Evolutionary conservation across 1,284 basidiomycete genomes (phyloP), one percentile per base, ranked within the genome.

Genomic region (Apiotrichum mycotoxinovorans): DNA sequence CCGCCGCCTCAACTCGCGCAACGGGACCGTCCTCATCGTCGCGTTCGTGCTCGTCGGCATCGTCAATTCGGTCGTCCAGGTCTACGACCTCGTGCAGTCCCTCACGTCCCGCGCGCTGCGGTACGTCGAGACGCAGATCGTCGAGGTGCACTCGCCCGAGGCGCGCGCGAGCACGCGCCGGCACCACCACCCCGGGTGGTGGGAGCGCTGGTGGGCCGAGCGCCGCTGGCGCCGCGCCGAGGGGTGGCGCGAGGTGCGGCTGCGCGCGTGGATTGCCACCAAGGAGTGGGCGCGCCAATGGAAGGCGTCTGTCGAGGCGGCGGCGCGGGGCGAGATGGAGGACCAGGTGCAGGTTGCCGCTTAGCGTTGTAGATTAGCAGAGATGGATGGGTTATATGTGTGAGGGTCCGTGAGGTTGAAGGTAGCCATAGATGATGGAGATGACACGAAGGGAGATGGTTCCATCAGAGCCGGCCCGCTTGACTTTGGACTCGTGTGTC

Each of bases 61-160:
- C 1, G 35, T 68, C 56, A 73, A 73, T 48, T 70, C 68, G 4
- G 40, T 74, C 3, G 44, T 67, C 26, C 61, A 66, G 34, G 69
- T 72, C 3, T 75, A 75, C 54, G 45, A 57, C 34, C 38, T 56
- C 0, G 62, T 70, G 0, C 56, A 65, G 30, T 34, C 53, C 3
- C 14, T 68, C 10, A 68, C 71, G 12, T 58, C 57, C 15, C 37
- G 58, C 25, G 30, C 65, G n/a, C 57, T 75, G 43, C 49, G 59
- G n/a, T 71, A 67, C 27, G 64, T 74, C 26, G 73, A 75, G 57
- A 71, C 70, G 25, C 68, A 71, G 60, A 73, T 75, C 10, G 55
- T 73, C 23, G 72, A 73, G 52, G 70, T 72, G 23, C 71, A 72
- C 46, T 65, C 69, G 4, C 65, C 67, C 18, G 66, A 72, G 23